Percentiles rank a stretch among this genome's conserved stretches.
These are phyloP conservation scores for Juncus inflexus DNA, from an alignment of 176 grass and related monocot genomes.

Conservation along the genomic window DNA sequence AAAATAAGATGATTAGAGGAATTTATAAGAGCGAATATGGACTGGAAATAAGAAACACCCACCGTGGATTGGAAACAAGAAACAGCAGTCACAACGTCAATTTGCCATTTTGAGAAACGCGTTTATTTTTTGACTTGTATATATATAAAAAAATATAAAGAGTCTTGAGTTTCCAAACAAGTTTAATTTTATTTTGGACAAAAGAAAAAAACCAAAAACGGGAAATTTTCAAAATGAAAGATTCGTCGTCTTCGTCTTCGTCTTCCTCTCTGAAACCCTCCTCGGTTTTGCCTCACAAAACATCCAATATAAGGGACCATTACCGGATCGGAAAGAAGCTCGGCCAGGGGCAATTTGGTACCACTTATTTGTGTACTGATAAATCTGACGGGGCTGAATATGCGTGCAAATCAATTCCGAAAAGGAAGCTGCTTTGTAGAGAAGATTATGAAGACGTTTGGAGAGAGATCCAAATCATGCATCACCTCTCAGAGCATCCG, in stretches of 20 bases:
- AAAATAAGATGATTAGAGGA: no score
- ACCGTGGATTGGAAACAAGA: no score
- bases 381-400: conserved; percentile 63
- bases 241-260: conserved; percentile 20
- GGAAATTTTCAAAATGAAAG: conserved; percentile 13
- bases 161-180: no score
- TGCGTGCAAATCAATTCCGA: conserved; percentile 96
- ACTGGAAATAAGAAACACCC: no score
- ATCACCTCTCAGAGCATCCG: conserved; percentile 64
- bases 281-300: conserved; percentile 83
- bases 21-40: no score
- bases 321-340: conserved; percentile 97
- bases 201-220: conserved; percentile 10
- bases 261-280: conserved; percentile 36
- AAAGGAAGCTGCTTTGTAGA: conserved; percentile 89
- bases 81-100: no score
- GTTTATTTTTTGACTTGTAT: no score
- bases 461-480: conserved; percentile 65
- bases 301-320: conserved; percentile 71
- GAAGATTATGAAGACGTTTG: conserved; percentile 95
- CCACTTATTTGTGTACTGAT: conserved; percentile 81
- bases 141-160: no score
- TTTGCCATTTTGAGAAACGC: no score
- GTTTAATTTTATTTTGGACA: background rate
- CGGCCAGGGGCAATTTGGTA: conserved; percentile 94